Evolutionary conservation across 371 early-diverging fungal species (phyloP).

Genomic region (Rhizomucor miehei): DNA sequence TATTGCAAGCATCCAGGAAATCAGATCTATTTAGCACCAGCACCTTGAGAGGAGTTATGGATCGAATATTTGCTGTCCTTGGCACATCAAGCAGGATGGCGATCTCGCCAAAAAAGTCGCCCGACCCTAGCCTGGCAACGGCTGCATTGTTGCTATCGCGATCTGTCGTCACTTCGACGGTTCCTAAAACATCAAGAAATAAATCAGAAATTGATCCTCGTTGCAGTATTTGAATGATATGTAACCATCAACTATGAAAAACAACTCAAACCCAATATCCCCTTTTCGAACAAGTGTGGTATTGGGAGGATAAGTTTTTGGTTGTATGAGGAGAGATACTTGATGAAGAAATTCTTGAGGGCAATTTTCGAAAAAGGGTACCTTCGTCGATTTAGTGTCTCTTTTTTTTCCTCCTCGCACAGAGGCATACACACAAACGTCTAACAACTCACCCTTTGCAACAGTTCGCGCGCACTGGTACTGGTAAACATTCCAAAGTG

Average conservation of each 20-base stretch:
- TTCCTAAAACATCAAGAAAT: conserved; percentile 19
- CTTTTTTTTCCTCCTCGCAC: too few relatives aligned
- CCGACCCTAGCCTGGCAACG: conserved; percentile 36
- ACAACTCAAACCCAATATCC: conserved; percentile 75
- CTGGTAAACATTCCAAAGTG: conserved; percentile 14
- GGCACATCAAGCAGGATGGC: conserved; percentile 76
- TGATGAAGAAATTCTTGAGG: conserved; percentile 52
- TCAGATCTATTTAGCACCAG: conserved; percentile 50
- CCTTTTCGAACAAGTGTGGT: conserved; percentile 59
- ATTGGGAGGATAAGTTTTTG: conserved; percentile 47
- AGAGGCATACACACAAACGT: neutral
- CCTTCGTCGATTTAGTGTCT: conserved; percentile 23
- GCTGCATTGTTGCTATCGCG: conserved; percentile 9
- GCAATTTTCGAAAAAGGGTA: conserved; percentile 48
- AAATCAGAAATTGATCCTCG: neutral
- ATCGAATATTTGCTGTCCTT: conserved; percentile 74
- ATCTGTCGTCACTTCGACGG: conserved; percentile 28
- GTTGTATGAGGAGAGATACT: conserved; percentile 50
- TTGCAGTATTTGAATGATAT: too few relatives aligned
- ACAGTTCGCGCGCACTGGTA: conserved; percentile 24
- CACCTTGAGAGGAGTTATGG: conserved; percentile 54
- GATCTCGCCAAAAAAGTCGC: conserved; percentile 76
- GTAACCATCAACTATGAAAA: conserved; percentile 76
- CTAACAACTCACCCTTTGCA: conserved; percentile 29
- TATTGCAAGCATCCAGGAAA: conserved; percentile 41